Evolutionary conservation across 257 asterid genomes (phyloP).

Genomic region (Lycium barbarum): DNA sequence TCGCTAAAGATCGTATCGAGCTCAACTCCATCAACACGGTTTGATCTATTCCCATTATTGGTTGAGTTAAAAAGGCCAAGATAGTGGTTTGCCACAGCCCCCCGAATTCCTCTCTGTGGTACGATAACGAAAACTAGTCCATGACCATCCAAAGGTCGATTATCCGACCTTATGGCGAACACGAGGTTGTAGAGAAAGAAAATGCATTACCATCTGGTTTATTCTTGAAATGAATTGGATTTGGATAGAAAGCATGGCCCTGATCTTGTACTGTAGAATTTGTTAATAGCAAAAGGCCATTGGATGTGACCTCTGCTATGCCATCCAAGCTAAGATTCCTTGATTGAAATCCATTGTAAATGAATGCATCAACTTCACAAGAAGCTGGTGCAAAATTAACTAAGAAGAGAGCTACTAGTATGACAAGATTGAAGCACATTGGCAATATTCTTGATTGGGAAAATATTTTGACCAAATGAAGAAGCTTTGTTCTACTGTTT

Average conservation of each 20-base stretch:
- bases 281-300: conserved; percentile 57
- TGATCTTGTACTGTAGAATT: conserved; percentile 43
- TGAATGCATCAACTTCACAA: conserved; percentile 40
- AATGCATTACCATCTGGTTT: conserved; percentile 38
- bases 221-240: conserved; percentile 56
- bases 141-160: conserved; percentile 51
- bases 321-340: conserved; percentile 60
- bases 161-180: conserved; percentile 58
- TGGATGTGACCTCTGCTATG: conserved; percentile 46
- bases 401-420: conserved; percentile 21
- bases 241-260: conserved; percentile 64
- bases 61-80: conserved; percentile 60
- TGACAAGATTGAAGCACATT: conserved; percentile 44
- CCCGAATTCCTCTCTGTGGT: conserved; percentile 50
- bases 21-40: conserved; percentile 65
- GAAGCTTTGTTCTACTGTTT: neutral
- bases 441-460: conserved; percentile 27
- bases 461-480: neutral
- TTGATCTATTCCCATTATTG: conserved; percentile 50
- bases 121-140: conserved; percentile 65
- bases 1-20: conserved; percentile 57
- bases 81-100: conserved; percentile 46
- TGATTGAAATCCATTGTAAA: conserved; percentile 56
- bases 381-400: conserved; percentile 7
- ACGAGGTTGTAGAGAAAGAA: conserved; percentile 68